Evolutionary conservation across 2,329 filamentous ascomycete genomes (phyloP).

Genomic region (Aureobasidium namibiae): DNA sequence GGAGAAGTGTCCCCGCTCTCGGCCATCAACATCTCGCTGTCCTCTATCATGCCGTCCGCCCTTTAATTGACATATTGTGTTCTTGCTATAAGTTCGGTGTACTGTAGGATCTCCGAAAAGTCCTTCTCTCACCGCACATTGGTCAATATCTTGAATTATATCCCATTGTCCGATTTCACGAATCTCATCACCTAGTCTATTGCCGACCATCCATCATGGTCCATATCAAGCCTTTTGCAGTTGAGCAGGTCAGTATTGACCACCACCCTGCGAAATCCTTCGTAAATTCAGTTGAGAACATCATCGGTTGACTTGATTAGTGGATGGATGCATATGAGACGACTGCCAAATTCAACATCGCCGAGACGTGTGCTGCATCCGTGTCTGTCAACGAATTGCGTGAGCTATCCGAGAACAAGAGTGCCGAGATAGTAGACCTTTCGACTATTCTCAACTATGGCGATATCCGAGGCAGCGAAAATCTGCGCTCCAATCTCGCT

Average conservation of each 20-base stretch:
- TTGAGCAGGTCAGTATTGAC: conserved; percentile 53
- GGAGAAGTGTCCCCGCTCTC: not conserved
- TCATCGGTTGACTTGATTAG: conserved; percentile 26
- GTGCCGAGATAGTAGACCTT: conserved; percentile 36
- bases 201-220: conserved; percentile 39
- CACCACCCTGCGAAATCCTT: no score
- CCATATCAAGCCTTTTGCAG: conserved; percentile 54
- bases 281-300: no score
- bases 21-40: not conserved
- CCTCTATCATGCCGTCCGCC: not conserved
- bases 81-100: not conserved
- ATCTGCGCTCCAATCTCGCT: conserved; percentile 57
- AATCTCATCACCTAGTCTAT: not conserved
- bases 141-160: not conserved
- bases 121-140: not conserved
- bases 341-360: conserved; percentile 57
- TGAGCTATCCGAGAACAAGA: conserved; percentile 47
- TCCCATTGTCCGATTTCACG: not conserved
- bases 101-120: no score
- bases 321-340: conserved; percentile 51
- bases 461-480: conserved; percentile 58
- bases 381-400: conserved; percentile 63
- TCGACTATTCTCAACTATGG: conserved; percentile 63
- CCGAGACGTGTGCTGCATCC: conserved; percentile 70
- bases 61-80: not conserved